Conservation (phyloP, 2,329 filamentous ascomycete genomes). For the Parastagonospora nodorum region DNA sequence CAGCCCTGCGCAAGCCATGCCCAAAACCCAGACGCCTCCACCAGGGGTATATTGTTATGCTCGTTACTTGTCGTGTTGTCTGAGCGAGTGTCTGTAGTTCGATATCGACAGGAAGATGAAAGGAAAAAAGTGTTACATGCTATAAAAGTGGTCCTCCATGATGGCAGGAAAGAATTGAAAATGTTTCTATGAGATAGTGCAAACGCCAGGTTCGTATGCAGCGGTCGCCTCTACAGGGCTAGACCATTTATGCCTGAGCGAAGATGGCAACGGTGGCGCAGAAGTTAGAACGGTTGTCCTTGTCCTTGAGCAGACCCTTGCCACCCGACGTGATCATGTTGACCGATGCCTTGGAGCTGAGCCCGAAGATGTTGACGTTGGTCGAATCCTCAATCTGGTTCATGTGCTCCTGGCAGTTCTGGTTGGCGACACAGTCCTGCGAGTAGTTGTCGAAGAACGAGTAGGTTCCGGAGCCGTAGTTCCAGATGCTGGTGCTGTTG, state of each 20-base stretch:
- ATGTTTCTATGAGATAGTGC: no score
- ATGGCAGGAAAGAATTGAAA: background rate
- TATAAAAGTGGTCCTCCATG: background rate
- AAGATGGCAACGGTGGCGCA: constrained; percentile 54
- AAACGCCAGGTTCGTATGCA: background rate
- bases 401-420: constrained; percentile 60
- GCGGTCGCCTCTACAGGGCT: background rate
- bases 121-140: background rate
- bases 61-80: constrained; percentile 6
- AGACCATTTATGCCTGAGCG: constrained; percentile 24
- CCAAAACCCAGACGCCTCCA: constrained; percentile 8
- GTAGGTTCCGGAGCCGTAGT: constrained; percentile 59
- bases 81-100: constrained; percentile 19
- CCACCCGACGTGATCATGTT: constrained; percentile 54
- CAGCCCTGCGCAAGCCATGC: background rate
- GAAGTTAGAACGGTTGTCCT: constrained; percentile 55
- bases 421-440: constrained; percentile 52
- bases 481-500: constrained; percentile 48
- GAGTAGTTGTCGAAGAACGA: constrained; percentile 65
- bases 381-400: constrained; percentile 50
- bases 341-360: constrained; percentile 56
- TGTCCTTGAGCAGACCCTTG: constrained; percentile 44
- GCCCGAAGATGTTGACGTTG: constrained; percentile 53
- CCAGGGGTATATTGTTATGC: constrained; percentile 18
- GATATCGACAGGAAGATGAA: constrained; percentile 12